Conservation (phyloP, 1,284 basidiomycete genomes). For the Butyriboletus regius region DNA sequence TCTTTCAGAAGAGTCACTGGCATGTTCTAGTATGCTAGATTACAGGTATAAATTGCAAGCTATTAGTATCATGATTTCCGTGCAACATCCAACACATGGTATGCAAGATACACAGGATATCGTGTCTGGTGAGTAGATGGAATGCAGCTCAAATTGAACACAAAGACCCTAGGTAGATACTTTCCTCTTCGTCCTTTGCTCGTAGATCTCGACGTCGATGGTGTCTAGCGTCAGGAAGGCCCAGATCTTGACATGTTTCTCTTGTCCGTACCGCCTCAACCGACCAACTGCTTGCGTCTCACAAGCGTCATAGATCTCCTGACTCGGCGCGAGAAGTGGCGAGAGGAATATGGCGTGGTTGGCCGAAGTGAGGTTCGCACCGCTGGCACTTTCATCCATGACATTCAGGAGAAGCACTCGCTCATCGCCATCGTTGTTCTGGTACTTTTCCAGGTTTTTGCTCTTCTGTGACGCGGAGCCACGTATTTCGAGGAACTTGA, state of each 20-base stretch:
- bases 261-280: slow-evolving; percentile 79
- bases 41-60: background rate
- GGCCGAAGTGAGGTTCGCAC: slow-evolving; percentile 85
- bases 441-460: slow-evolving; percentile 77
- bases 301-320: slow-evolving; percentile 77
- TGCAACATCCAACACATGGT: slow-evolving; percentile 2
- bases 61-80: background rate
- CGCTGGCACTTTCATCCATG: slow-evolving; percentile 89
- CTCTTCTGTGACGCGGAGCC: slow-evolving; percentile 73
- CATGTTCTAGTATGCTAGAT: background rate
- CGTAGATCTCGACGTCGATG: slow-evolving; percentile 77
- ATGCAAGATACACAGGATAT: slow-evolving; percentile 7
- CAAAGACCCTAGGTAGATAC: slow-evolving; percentile 18
- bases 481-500: slow-evolving; percentile 74
- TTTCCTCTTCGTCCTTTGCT: slow-evolving; percentile 39
- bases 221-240: slow-evolving; percentile 75
- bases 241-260: slow-evolving; percentile 72
- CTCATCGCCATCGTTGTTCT: slow-evolving; percentile 62
- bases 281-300: slow-evolving; percentile 89
- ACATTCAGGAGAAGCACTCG: slow-evolving; percentile 84
- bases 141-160: background rate
- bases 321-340: slow-evolving; percentile 69
- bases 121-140: slow-evolving; percentile 8
- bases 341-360: slow-evolving; percentile 94
- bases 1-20: background rate